Evolutionary conservation across 805 yeast species (phyloP).

Genomic region (Saccharomyces jurei): DNA sequence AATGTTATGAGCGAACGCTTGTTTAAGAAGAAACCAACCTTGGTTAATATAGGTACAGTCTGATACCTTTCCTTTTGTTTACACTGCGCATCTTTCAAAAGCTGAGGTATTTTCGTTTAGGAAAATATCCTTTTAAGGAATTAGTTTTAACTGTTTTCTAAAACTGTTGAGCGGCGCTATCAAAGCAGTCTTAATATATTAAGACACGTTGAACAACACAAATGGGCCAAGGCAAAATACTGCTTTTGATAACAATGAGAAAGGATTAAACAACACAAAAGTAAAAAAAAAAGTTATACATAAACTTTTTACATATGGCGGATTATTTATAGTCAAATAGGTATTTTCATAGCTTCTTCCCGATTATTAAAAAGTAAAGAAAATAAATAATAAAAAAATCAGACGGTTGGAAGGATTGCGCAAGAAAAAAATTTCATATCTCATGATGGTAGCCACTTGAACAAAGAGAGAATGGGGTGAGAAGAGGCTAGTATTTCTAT

Average conservation of each 20-base stretch:
- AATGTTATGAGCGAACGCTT: neutral
- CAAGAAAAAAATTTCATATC: neutral
- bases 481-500: neutral
- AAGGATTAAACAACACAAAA: neutral
- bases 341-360: neutral
- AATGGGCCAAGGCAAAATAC: neutral
- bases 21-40: neutral
- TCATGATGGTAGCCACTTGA: neutral
- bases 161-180: neutral
- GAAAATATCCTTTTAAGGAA: neutral
- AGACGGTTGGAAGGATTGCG: neutral
- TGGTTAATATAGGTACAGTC: neutral
- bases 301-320: neutral
- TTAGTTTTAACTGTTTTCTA: neutral
- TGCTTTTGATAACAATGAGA: neutral
- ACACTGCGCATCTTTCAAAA: neutral
- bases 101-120: conserved; percentile 10
- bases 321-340: neutral
- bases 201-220: neutral
- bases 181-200: neutral
- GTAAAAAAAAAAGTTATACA: neutral
- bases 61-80: neutral
- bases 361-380: neutral
- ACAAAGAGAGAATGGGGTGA: neutral
- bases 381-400: neutral